phyloP scores from a whole-genome alignment of 441 rosid genomes.

The Corymbia citriodora region DNA sequence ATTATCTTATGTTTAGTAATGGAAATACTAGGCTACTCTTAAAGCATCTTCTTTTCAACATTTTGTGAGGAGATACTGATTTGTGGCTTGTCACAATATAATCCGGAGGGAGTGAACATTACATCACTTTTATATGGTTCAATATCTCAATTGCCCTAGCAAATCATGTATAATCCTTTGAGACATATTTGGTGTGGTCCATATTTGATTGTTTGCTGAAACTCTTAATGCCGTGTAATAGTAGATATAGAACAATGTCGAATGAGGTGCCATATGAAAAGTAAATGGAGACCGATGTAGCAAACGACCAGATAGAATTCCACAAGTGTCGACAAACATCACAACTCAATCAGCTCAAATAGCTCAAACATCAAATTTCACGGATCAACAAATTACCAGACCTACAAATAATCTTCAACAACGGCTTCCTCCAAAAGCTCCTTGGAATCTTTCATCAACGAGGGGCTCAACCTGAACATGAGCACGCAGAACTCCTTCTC shows the following conservation, averaged over 20 bases:
- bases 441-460: background rate
- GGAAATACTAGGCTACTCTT: too few species aligned
- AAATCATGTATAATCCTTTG: background rate
- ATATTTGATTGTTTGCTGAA: background rate
- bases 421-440: constrained; percentile 2
- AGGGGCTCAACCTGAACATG: constrained; percentile 17
- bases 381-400: background rate
- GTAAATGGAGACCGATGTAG: background rate
- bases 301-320: background rate
- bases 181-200: background rate
- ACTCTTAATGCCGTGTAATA: background rate
- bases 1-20: background rate
- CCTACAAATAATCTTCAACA: background rate
- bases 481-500: constrained; percentile 14
- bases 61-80: too few species aligned
- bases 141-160: background rate
- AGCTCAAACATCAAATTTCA: background rate
- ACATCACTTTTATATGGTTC: too few species aligned
- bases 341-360: background rate
- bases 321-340: background rate
- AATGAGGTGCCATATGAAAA: background rate
- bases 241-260: background rate
- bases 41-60: too few species aligned
- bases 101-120: too few species aligned
- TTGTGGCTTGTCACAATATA: too few species aligned